Evolutionary conservation across 257 asterid genomes (phyloP).

Genomic region (Schizonepeta tenuifolia): DNA sequence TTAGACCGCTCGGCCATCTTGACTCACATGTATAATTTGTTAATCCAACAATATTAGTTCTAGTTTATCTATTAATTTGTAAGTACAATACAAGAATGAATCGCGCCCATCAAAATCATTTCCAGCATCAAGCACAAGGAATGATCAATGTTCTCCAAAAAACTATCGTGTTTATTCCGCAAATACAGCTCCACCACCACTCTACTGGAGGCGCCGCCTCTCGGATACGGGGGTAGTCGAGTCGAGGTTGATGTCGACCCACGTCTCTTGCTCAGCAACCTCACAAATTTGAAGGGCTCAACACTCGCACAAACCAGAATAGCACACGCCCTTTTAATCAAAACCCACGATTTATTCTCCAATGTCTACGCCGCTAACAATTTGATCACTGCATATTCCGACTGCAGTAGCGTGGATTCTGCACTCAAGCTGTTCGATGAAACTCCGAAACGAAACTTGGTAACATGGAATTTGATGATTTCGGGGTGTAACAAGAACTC

Average conservation of each 20-base stretch:
- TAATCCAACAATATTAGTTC: no score
- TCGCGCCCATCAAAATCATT: conserved; percentile 32
- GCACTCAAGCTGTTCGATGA: conserved; percentile 68
- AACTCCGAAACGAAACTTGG: conserved; percentile 52
- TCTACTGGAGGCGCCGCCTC: conserved; percentile 29
- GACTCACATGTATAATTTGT: conserved; percentile 23
- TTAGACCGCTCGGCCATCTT: conserved; percentile 96
- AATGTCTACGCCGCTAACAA: conserved; percentile 47
- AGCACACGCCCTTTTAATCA: conserved; percentile 53
- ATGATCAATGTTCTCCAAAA: conserved; percentile 6
- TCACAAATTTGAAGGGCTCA: conserved; percentile 39
- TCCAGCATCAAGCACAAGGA: conserved; percentile 32
- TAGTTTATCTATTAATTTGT: no score
- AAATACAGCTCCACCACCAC: conserved; percentile 42
- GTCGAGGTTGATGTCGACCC: conserved; percentile 34
- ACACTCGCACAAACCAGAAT: conserved; percentile 46
- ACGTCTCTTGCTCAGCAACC: conserved; percentile 40
- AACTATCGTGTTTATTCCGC: conserved; percentile 23
- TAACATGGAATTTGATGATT: conserved; percentile 71
- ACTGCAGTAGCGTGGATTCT: conserved; percentile 45
- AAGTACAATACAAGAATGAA: no score
- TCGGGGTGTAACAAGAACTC: conserved; percentile 57
- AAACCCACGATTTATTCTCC: conserved; percentile 35
- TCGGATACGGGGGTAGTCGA: conserved; percentile 26
- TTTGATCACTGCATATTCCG: conserved; percentile 46